phyloP scores from a whole-genome alignment of 106 monocot species.

The Dendrobium nobile region DNA sequence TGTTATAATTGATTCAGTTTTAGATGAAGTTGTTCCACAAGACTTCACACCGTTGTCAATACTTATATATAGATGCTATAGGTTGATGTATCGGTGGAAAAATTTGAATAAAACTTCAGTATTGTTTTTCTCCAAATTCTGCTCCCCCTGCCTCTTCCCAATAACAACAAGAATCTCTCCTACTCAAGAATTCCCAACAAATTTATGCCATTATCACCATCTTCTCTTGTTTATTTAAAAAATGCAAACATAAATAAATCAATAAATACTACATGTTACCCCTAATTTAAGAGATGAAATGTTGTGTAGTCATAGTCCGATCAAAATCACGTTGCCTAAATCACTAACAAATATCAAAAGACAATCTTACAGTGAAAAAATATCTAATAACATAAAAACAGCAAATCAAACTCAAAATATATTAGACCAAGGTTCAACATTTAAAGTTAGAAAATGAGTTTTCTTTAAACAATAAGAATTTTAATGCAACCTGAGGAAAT shows the following conservation, averaged over 20 bases:
- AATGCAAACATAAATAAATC: background rate
- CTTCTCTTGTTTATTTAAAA: background rate
- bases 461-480: background rate
- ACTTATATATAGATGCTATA: too few relatives aligned
- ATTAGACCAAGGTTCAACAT: background rate
- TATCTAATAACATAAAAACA: background rate
- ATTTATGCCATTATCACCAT: background rate
- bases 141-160: too few relatives aligned
- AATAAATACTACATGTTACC: background rate
- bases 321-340: background rate
- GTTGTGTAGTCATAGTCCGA: background rate
- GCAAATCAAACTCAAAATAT: background rate
- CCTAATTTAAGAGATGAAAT: background rate
- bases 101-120: too few relatives aligned
- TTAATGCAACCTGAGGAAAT: slow-evolving; percentile 58
- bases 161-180: too few relatives aligned
- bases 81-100: too few relatives aligned
- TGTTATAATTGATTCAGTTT: too few relatives aligned
- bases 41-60: too few relatives aligned
- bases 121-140: too few relatives aligned
- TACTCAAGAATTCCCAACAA: background rate
- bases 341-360: background rate
- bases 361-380: background rate
- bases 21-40: too few relatives aligned
- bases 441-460: background rate